Evolutionary conservation across 164 flowering plant genomes (phyloP).

Genomic region (Dillenia turbinata): DNA sequence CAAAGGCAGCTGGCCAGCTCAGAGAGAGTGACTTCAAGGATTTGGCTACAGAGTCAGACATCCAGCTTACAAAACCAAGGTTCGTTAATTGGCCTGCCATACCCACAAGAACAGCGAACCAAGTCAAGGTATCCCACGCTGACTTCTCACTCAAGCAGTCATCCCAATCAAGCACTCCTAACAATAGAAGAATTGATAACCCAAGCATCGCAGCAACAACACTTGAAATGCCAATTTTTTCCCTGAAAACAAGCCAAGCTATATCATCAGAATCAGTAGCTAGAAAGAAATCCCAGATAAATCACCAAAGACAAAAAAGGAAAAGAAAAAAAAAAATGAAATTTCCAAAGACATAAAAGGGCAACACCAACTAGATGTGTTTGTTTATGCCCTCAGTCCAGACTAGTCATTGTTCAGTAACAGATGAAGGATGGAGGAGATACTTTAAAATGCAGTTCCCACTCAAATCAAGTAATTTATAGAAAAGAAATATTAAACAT

Average conservation of each 20-base stretch:
- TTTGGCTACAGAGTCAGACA: conserved; percentile 70
- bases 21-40: conserved; percentile 56
- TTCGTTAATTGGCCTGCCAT: conserved; percentile 57
- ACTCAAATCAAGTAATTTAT: too few species aligned
- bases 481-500: too few species aligned
- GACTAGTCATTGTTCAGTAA: too few species aligned
- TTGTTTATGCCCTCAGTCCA: too few species aligned
- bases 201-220: conserved; percentile 93
- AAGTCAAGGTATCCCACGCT: conserved; percentile 25
- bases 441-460: too few species aligned
- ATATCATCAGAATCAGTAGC: conserved; percentile 4
- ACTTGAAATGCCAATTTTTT: conserved; percentile 71
- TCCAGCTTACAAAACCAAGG: conserved; percentile 80
- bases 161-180: conserved; percentile 32
- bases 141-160: conserved; percentile 23
- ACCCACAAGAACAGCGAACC: conserved; percentile 24
- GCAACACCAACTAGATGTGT: too few species aligned
- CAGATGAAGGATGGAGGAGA: too few species aligned
- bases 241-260: conserved; percentile 36
- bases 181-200: conserved; percentile 62
- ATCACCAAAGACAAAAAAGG: too few species aligned
- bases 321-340: too few species aligned
- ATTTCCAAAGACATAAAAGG: too few species aligned
- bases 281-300: too few species aligned
- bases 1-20: conserved; percentile 87